Conservation (phyloP, 805 yeast species). For the Metschnikowia chrysomelidarum region DNA sequence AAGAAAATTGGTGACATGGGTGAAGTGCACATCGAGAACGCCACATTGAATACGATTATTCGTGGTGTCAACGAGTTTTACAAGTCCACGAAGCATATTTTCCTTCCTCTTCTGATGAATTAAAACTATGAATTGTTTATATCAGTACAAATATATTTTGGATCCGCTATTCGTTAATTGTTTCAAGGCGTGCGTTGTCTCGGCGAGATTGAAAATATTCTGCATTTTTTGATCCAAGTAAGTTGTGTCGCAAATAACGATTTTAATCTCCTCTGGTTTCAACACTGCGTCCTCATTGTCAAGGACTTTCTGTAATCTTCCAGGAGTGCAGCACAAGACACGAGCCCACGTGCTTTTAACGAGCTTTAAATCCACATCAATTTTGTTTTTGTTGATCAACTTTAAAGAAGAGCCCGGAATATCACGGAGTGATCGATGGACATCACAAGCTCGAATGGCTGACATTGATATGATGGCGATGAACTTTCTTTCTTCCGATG, state of each 20-base stretch:
- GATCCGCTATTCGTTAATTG: constrained; percentile 42
- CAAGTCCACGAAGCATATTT: constrained; percentile 24
- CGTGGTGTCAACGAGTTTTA: constrained; percentile 29
- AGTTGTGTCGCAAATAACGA: constrained; percentile 58
- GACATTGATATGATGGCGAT: constrained; percentile 64
- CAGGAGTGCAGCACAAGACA: constrained; percentile 63
- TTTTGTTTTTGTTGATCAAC: constrained; percentile 70
- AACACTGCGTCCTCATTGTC: constrained; percentile 43
- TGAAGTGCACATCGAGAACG: constrained; percentile 14
- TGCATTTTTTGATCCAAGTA: constrained; percentile 61
- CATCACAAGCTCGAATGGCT: constrained; percentile 84
- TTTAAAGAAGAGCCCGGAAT: constrained; percentile 58
- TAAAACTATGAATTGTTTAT: background rate
- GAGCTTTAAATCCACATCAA: constrained; percentile 57
- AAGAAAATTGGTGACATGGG: constrained; percentile 6
- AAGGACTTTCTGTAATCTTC: constrained; percentile 50
- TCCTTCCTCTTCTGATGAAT: constrained; percentile 22
- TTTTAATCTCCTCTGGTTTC: constrained; percentile 43
- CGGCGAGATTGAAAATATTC: constrained; percentile 57
- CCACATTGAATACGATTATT: constrained; percentile 18
- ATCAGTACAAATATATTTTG: constrained; percentile 51
- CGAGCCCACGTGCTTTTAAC: constrained; percentile 45
- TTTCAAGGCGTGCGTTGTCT: constrained; percentile 42
- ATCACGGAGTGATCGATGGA: constrained; percentile 58
- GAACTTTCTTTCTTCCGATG: constrained; percentile 37